Evolutionary conservation across 257 asterid species (phyloP).

Genomic region (Solanum raphanifolium): DNA sequence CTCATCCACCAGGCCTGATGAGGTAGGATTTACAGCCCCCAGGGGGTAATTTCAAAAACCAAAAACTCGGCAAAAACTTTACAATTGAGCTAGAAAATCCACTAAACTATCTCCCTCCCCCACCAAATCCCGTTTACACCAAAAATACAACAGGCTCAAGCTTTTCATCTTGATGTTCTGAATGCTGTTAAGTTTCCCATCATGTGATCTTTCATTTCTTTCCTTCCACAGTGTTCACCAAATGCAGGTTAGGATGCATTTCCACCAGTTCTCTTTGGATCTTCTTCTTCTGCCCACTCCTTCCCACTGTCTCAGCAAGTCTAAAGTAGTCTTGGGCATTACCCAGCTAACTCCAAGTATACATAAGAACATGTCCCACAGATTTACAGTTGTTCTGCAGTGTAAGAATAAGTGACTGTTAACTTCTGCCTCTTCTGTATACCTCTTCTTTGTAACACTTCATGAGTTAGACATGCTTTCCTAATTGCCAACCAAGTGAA

Average conservation of each 20-base stretch:
- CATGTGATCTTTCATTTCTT: neutral
- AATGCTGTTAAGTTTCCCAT: neutral
- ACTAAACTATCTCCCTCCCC: neutral
- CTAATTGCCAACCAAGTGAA: neutral
- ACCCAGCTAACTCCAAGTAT: neutral
- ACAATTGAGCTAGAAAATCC: neutral
- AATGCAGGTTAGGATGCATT: neutral
- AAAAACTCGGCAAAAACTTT: neutral
- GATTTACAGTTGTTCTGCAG: neutral
- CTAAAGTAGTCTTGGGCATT: neutral
- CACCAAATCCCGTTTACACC: neutral
- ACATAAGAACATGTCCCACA: neutral
- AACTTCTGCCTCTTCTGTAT: neutral
- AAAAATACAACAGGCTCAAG: neutral
- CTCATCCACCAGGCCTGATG: neutral
- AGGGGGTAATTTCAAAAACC: neutral
- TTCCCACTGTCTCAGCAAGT: neutral
- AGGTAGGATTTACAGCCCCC: neutral
- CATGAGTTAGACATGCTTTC: neutral
- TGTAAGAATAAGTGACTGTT: neutral
- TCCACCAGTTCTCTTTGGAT: neutral
- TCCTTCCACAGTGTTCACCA: neutral
- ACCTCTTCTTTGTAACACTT: neutral
- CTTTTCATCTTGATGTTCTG: neutral
- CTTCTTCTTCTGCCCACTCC: neutral